Percentiles rank a stretch among this genome's conserved stretches.
Evolutionary conservation across 768 basidiomycete species (phyloP).

Genomic region (Suillus tomentosus): DNA sequence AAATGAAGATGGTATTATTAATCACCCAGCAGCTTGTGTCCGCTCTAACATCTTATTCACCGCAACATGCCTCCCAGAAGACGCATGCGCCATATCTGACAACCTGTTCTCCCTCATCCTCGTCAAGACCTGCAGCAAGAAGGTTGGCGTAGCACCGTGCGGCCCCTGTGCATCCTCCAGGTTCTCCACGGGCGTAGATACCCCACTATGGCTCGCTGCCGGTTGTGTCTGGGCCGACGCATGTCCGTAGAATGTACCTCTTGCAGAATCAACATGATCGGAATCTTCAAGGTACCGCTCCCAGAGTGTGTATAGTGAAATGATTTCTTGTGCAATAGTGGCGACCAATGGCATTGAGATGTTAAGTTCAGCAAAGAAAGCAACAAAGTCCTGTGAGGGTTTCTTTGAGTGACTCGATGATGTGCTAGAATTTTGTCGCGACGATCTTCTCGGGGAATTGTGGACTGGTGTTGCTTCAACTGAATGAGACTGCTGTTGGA

Average conservation of each 20-base stretch:
- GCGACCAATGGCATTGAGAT: conserved; percentile 81
- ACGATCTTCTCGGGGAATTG: conserved; percentile 55
- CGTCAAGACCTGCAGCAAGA: conserved; percentile 56
- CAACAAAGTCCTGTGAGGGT: conserved; percentile 63
- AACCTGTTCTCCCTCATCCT: conserved; percentile 69
- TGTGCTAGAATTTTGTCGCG: conserved; percentile 45
- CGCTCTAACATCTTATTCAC: conserved; percentile 77
- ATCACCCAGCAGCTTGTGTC: conserved; percentile 47
- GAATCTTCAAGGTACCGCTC: conserved; percentile 75
- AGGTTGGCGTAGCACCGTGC: conserved; percentile 53
- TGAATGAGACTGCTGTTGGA: conserved; percentile 41
- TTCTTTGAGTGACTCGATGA: conserved; percentile 33
- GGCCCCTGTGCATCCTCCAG: conserved; percentile 22
- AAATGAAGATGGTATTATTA: not conserved
- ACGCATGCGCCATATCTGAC: conserved; percentile 54
- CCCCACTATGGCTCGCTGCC: conserved; percentile 27
- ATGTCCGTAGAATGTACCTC: conserved; percentile 20
- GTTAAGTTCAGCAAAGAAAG: conserved; percentile 85
- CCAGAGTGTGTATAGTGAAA: conserved; percentile 89
- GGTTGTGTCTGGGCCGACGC: conserved; percentile 14
- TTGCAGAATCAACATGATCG: conserved; percentile 34
- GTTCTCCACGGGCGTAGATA: conserved; percentile 30
- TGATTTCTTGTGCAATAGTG: conserved; percentile 87
- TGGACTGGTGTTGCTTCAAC: conserved; percentile 22
- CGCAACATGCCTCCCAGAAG: conserved; percentile 50